Base-by-base conservation (phyloP, 2,329 filamentous ascomycete genomes). In the Nothophoma quercina region DNA sequence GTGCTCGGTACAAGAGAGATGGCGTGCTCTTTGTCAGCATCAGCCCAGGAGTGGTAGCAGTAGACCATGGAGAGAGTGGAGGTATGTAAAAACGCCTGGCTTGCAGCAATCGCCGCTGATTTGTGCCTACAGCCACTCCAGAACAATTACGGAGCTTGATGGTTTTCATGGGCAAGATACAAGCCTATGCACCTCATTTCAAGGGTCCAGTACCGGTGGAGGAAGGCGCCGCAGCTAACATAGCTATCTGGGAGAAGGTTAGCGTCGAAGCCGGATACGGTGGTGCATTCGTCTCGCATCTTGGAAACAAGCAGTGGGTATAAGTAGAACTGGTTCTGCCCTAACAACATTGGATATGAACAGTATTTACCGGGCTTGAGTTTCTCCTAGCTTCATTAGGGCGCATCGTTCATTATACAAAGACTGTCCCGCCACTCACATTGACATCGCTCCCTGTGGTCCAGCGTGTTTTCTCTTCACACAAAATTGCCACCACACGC, bases 281-380 rank as follows among this genome's bases (percentile, higher is more conserved):
- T 2, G 84, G 85, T 2, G 66, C 71, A 0, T 85, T 83, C 59
- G 56, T 86, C 1, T 83, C 81, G 22, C 83, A 87, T 28, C 61
- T 76, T 49, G 81, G 83, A 3, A 82, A 75, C 56, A 79, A 82
- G 68, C 74, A 79, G 46, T 85, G 82, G 82, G 35, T 85, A 7
- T 84, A 60, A 66, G n/a, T n/a, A n/a, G n/a, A n/a, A n/a, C n/a
- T n/a, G n/a, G n/a, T n/a, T n/a, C n/a, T n/a, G n/a, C n/a, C n/a
- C n/a, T n/a, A n/a, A n/a, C n/a, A n/a, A n/a, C n/a, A n/a, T n/a
- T n/a, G n/a, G n/a, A n/a, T n/a, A n/a, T n/a, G n/a, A n/a, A n/a
- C n/a, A n/a, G n/a, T n/a, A n/a, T n/a, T n/a, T n/a, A n/a, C n/a
- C n/a, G n/a, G n/a, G n/a, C n/a, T n/a, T n/a, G n/a, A n/a, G n/a